These are phyloP conservation scores for Colletotrichum salicis DNA, from an alignment of 2,329 filamentous ascomycete species.

Conservation along the genomic window DNA sequence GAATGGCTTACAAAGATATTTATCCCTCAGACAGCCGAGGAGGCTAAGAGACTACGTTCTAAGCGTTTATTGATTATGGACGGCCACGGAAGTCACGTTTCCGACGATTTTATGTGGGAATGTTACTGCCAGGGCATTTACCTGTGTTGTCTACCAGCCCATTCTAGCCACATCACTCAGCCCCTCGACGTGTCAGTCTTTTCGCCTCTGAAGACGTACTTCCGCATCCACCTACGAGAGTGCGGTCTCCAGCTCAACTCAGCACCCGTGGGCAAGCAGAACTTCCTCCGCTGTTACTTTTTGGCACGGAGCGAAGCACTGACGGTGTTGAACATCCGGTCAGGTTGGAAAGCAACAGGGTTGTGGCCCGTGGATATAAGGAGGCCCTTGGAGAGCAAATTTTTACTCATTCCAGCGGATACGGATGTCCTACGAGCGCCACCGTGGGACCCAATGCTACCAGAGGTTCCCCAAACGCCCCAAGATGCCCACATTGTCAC, in stretches of 20 bases:
- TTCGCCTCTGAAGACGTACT: too few species aligned
- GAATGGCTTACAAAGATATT: slow-evolving; percentile 37
- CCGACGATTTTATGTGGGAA: slow-evolving; percentile 37
- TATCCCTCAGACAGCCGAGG: slow-evolving; percentile 16
- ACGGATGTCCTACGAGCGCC: too few species aligned
- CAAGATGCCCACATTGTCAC: too few species aligned
- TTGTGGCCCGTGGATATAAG: not conserved
- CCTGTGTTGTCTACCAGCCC: slow-evolving; percentile 31
- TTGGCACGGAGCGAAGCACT: not conserved
- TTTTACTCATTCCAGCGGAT: too few species aligned
- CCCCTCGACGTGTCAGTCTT: too few species aligned
- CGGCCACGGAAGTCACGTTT: slow-evolving; percentile 31
- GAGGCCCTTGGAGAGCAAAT: too few species aligned
- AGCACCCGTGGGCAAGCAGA: not conserved
- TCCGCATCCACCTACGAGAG: too few species aligned
- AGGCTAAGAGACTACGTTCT: not conserved
- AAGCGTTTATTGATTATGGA: slow-evolving; percentile 35
- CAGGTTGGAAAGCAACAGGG: not conserved
- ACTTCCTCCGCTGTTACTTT: not conserved
- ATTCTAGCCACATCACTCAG: slow-evolving; percentile 38
- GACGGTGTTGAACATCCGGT: not conserved
- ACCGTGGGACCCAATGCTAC: too few species aligned
- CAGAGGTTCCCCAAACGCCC: too few species aligned
- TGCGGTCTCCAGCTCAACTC: not conserved
- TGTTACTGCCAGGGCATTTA: slow-evolving; percentile 34